Evolutionary conservation across 2,329 filamentous ascomycete species (phyloP).

Genomic region (Pseudonectria foliicola): DNA sequence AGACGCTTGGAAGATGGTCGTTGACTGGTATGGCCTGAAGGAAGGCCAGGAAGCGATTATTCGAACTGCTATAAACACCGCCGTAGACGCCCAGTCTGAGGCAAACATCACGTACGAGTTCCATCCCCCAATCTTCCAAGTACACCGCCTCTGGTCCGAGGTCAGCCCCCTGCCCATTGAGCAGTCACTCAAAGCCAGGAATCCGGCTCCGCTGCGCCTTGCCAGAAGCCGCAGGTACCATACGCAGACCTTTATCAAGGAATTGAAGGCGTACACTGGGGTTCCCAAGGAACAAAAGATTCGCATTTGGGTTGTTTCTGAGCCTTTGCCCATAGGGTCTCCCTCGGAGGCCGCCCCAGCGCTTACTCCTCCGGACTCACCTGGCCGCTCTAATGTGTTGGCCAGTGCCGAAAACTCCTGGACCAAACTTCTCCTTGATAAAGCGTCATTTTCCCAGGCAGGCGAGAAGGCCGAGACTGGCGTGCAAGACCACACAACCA

Average conservation of each 20-base stretch:
- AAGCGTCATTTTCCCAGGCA: slow-evolving; percentile 45
- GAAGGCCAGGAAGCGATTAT: slow-evolving; percentile 63
- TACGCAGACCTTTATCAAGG: slow-evolving; percentile 68
- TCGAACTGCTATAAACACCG: slow-evolving; percentile 72
- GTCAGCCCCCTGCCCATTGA: slow-evolving; percentile 49
- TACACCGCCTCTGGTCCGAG: slow-evolving; percentile 69
- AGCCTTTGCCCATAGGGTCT: slow-evolving; percentile 31
- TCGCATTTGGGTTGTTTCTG: slow-evolving; percentile 61
- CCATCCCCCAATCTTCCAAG: slow-evolving; percentile 74
- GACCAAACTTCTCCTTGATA: slow-evolving; percentile 37
- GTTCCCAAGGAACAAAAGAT: slow-evolving; percentile 68
- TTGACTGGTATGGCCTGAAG: slow-evolving; percentile 74
- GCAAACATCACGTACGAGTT: slow-evolving; percentile 75
- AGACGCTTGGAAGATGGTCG: slow-evolving; percentile 73
- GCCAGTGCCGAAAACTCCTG: slow-evolving; percentile 26
- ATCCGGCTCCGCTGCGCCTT: slow-evolving; percentile 56
- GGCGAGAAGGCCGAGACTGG: slow-evolving; percentile 18
- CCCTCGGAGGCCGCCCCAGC: slow-evolving; percentile 28
- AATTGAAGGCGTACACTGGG: slow-evolving; percentile 60
- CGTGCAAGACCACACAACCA: slow-evolving; percentile 58
- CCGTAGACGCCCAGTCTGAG: slow-evolving; percentile 43
- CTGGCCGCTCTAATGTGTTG: slow-evolving; percentile 20
- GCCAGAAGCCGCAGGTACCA: slow-evolving; percentile 64
- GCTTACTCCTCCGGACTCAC: slow-evolving; percentile 36
- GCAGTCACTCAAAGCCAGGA: slow-evolving; percentile 53